Conservation (phyloP, 805 yeast species). For the Cephaloascus fragrans region DNA sequence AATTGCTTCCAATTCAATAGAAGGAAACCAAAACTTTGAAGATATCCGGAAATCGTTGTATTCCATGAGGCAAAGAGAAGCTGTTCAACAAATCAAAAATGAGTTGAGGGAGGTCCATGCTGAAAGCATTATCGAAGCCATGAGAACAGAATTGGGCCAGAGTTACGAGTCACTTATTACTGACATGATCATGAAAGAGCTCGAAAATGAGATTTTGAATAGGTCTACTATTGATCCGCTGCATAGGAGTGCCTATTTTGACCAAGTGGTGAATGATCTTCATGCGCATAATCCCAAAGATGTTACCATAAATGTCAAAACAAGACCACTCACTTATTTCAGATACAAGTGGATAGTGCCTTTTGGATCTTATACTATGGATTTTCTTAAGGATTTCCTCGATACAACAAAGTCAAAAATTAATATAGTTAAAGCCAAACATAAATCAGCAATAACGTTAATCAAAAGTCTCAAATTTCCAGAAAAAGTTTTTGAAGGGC, state of each 20-base stretch:
- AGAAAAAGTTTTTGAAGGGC: slow-evolving; percentile 15
- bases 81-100: background rate
- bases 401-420: background rate
- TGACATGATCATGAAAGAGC: background rate
- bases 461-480: background rate
- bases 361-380: background rate
- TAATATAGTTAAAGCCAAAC: background rate
- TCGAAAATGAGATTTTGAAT: background rate
- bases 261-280: background rate
- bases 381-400: background rate
- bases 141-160: background rate
- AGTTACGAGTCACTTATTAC: background rate
- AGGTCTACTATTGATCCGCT: background rate
- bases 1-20: background rate
- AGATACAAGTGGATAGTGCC: background rate
- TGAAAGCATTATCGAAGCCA: background rate
- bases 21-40: background rate
- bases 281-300: background rate
- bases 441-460: background rate
- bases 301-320: background rate
- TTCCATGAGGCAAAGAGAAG: background rate
- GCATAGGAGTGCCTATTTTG: background rate
- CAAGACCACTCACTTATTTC: background rate
- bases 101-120: background rate
- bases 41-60: background rate